phyloP scores from a whole-genome alignment of 306 rosid genomes.

The Ormosia emarginata region DNA sequence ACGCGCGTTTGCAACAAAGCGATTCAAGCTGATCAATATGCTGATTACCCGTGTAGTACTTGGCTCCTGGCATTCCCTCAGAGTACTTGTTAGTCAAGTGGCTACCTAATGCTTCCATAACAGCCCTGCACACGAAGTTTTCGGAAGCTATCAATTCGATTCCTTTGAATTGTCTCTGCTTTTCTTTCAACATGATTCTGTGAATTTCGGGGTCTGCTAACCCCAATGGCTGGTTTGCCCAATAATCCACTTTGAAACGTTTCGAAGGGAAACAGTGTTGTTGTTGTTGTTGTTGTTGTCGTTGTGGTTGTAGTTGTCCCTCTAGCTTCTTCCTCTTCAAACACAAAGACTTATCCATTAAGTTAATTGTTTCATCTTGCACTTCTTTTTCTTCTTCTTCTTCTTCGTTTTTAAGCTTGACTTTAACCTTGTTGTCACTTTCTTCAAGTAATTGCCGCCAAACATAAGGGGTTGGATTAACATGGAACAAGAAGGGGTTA shows the following conservation, averaged over 20 bases:
- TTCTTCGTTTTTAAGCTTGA: background rate
- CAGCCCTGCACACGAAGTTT: constrained; percentile 80
- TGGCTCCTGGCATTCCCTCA: constrained; percentile 82
- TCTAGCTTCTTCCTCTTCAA: constrained; percentile 51
- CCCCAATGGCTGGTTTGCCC: constrained; percentile 69
- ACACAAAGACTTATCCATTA: constrained; percentile 50
- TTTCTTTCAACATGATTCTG: constrained; percentile 73
- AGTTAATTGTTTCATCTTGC: constrained; percentile 47
- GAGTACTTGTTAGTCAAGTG: constrained; percentile 82
- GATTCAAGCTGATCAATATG: constrained; percentile 62
- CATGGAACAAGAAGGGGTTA: background rate
- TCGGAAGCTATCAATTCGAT: constrained; percentile 87
- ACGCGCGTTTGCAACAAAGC: constrained; percentile 70
- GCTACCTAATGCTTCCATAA: constrained; percentile 88
- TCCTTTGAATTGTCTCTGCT: constrained; percentile 58
- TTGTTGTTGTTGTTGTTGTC: too few relatives aligned
- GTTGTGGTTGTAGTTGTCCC: background rate
- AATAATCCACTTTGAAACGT: constrained; percentile 40
- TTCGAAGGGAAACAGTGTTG: constrained; percentile 17
- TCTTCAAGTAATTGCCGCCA: constrained; percentile 1
- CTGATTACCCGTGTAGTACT: constrained; percentile 71
- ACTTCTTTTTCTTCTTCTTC: constrained; percentile 30
- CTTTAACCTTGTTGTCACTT: background rate
- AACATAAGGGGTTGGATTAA: too few relatives aligned
- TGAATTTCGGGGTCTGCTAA: constrained; percentile 71